These are phyloP conservation scores for Biscogniauxia mediterranea DNA, from an alignment of 2,329 filamentous ascomycete species.

Conservation along the genomic window DNA sequence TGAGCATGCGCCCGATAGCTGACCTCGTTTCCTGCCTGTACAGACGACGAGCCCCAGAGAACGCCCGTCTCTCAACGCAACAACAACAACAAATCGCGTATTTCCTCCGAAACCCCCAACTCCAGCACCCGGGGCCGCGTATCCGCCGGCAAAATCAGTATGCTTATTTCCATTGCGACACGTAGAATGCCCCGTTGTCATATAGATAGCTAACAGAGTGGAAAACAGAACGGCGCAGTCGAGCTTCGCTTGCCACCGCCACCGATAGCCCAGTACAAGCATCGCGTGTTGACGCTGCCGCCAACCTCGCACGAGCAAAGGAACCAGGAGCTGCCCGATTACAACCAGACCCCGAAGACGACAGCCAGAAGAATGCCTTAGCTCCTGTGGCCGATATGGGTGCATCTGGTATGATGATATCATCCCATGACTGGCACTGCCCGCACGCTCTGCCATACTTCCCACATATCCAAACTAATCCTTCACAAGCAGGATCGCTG, in stretches of 20 bases:
- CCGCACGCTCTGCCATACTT: not conserved
- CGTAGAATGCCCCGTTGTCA: not conserved
- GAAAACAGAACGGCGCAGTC: slow-evolving; percentile 24
- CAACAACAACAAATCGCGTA: not conserved
- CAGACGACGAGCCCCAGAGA: not conserved
- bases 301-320: slow-evolving; percentile 18
- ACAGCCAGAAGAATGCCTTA: slow-evolving; percentile 9
- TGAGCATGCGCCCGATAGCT: not conserved
- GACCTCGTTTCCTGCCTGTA: not conserved
- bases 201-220: not conserved
- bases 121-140: not conserved
- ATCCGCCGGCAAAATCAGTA: slow-evolving; percentile 1
- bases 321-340: slow-evolving; percentile 16
- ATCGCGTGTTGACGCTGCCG: slow-evolving; percentile 14
- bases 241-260: slow-evolving; percentile 14
- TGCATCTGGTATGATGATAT: slow-evolving; percentile 18
- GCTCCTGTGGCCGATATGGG: slow-evolving; percentile 32
- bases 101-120: not conserved
- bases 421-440: not conserved
- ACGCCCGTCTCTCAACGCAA: not conserved
- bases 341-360: slow-evolving; percentile 11
- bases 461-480: not conserved
- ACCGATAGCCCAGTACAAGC: slow-evolving; percentile 10
- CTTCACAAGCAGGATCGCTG: not conserved
- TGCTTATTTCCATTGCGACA: not conserved